Base-by-base conservation (phyloP, 306 rosid genomes). In the Betula pendula region DNA sequence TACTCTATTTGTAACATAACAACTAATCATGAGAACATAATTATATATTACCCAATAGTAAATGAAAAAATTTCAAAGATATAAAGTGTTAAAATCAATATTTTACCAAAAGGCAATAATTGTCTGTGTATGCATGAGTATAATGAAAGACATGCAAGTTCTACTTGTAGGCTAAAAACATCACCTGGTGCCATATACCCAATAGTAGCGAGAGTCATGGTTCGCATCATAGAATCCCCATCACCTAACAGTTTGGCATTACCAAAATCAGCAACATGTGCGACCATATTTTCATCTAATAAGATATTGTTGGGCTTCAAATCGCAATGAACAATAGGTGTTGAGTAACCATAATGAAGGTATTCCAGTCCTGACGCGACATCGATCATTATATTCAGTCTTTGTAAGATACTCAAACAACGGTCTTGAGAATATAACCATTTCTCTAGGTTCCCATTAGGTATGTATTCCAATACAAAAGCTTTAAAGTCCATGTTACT, bases 151-250 rank as follows among this genome's bases (percentile, higher is more conserved):
- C 50, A 47, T 12, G 3, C 49, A 45, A 45, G 58, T 12, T 35
- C 40, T 3, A 38, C 7, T 38, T 4, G 6, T 38, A 4, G 0
- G 6, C 6, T 38, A 38, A 0, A 3, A 12, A 17, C 16, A 19
- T 31, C 11, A 80, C 83, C 75, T 67, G 81, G 84, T 81, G 84
- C 84, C 76, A 71, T 29, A 9, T 76, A 81, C 22, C 84, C 84
- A 51, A 76, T 38, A 0, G 84, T 81, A 13, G 80, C 84, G 8
- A 81, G 20, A 3, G 81, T 81, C 59, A n/a, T 16, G 0, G 84
- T 76, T 50, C 49, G 74, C 16, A 50, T 65, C 63, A 60, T 49
- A 63, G 77, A 76, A 0, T 75, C 70, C 1, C 77, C 84, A 6
- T 81, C 62, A 52, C 72, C 63, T 65, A 81, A 63, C 27, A 81